Base-by-base conservation (phyloP, 768 basidiomycete genomes). In the Phlebiopsis gigantea region DNA sequence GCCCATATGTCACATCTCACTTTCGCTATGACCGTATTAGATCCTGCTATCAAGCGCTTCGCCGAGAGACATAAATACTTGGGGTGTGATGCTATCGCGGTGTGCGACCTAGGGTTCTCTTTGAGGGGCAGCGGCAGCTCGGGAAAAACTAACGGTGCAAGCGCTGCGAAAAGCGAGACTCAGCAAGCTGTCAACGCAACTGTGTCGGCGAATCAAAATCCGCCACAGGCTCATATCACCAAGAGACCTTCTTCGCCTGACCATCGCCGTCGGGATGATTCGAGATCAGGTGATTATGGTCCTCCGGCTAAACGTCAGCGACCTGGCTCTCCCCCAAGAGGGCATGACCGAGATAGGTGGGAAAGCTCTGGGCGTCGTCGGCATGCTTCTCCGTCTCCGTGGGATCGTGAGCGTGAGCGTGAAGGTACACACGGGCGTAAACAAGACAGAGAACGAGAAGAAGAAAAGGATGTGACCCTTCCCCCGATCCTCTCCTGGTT, bases 31-130 rank as follows among this genome's bases (percentile, higher is more conserved):
- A n/a, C 25, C 19, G 28, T 1, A 6, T 1, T 64, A 97, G 95
- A 94, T 64, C 85, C 91, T 0, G 84, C 92, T 0, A 90, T 97
- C 69, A 93, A 96, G 64, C 88, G 88, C 0, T 90, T 97, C 58
- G 93, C 93, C 0, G 88, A 93, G 65, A 79, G 92, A 42, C 89
- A 92, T 67, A 84, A 80, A 25, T 93, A 93, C 69, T 79, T 86
- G 25, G 85, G 85, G 30, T 85, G 87, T 25, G 95, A 98, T 65
- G 88, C 91, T 19, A 95, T 98, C 59, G 91, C 94, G 1, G 78
- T 84, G 14, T 83, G 87, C 39, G 96, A 98, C 67, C 82, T 97
- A 19, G 96, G 96, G 5, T 87, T 91, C 61, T 82, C 87, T 2
- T 77, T 73, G 46, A 62, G 67, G 15, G 62, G 68, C 29, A 56